Percentiles rank a stretch among this genome's conserved stretches.
Conservation (phyloP, 78 protist genomes). For the Cavenderia fasciculata region DNA sequence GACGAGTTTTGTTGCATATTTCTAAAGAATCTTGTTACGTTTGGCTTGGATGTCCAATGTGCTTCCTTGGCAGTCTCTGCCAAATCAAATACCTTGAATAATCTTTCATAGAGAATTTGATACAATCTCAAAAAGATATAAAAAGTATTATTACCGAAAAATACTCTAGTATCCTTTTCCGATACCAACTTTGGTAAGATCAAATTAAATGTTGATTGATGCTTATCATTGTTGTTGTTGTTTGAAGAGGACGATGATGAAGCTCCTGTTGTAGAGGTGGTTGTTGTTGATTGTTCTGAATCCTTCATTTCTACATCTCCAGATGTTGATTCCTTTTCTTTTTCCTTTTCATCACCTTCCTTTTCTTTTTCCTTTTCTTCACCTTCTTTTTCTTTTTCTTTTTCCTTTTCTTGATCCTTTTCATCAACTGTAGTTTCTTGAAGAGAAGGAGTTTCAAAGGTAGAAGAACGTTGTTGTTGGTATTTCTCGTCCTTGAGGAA, state of each 20-base stretch:
- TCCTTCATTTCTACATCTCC: slow-evolving; percentile 35
- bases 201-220: background rate
- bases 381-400: slow-evolving; percentile 5
- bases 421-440: background rate
- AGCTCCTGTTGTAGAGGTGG: background rate
- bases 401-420: background rate
- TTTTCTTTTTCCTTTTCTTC: background rate
- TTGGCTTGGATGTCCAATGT: slow-evolving; percentile 69
- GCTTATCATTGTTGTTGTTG: background rate
- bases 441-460: too few species aligned
- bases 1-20: background rate
- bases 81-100: slow-evolving; percentile 77
- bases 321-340: background rate
- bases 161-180: slow-evolving; percentile 33
- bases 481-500: slow-evolving; percentile 29
- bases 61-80: slow-evolving; percentile 54
- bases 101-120: slow-evolving; percentile 75
- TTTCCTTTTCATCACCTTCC: background rate
- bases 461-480: too few species aligned
- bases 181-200: slow-evolving; percentile 45
- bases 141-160: slow-evolving; percentile 78
- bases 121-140: slow-evolving; percentile 63
- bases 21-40: slow-evolving; percentile 66
- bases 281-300: background rate
- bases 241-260: background rate